phyloP scores from a whole-genome alignment of 2,329 filamentous ascomycete species.

The Aspergillus flavus region DNA sequence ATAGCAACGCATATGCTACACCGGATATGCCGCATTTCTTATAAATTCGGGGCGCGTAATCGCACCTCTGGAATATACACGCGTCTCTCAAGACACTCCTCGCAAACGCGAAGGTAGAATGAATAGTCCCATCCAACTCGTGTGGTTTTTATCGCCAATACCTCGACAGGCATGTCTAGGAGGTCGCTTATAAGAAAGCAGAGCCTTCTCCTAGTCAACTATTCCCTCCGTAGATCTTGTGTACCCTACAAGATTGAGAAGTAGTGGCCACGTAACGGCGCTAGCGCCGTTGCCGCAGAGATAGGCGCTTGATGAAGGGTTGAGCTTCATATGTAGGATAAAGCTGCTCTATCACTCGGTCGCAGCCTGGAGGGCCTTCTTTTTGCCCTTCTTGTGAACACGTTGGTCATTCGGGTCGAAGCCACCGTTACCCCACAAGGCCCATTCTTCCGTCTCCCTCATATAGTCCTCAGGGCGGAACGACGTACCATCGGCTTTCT shows the following conservation, averaged over 20 bases:
- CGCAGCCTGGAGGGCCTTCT: slow-evolving; percentile 24
- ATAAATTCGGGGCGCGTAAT: too few relatives aligned
- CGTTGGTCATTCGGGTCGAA: slow-evolving; percentile 90
- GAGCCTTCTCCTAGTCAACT: not conserved
- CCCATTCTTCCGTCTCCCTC: slow-evolving; percentile 89
- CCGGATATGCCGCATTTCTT: not conserved
- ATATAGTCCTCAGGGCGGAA: slow-evolving; percentile 93
- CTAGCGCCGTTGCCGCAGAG: not conserved
- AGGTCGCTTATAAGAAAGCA: not conserved
- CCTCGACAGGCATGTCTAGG: not conserved
- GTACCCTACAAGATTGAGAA: not conserved
- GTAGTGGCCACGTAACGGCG: not conserved
- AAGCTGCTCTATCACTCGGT: not conserved
- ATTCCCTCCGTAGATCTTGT: not conserved
- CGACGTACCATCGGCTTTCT: slow-evolving; percentile 57
- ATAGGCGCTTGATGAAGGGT: not conserved
- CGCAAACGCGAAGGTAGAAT: not conserved
- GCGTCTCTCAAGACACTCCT: not conserved
- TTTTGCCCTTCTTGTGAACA: slow-evolving; percentile 80
- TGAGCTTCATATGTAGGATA: too few relatives aligned
- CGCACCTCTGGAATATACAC: not conserved
- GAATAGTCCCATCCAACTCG: not conserved
- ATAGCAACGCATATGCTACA: not conserved
- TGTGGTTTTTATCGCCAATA: not conserved
- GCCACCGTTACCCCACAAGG: slow-evolving; percentile 88